Base-by-base conservation (phyloP, 768 basidiomycete genomes). In the Russula virescens region DNA sequence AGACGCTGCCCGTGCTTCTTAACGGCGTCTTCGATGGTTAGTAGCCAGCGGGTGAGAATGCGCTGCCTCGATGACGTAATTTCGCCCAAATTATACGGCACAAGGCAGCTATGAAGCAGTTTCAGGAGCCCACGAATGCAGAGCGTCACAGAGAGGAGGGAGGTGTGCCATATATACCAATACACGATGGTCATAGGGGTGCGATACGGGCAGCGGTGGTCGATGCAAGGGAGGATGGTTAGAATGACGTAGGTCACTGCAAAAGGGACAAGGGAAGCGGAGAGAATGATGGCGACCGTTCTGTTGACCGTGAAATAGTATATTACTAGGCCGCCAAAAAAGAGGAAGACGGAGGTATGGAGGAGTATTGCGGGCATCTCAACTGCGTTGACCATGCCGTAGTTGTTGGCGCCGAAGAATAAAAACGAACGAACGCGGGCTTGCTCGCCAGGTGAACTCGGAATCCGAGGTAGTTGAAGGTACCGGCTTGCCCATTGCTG, bases 281-380 rank as follows among this genome's bases (percentile, higher is more conserved):
- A 45, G n/a, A 55, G 16, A 1, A 61, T 25, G 16, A 60, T 47
- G n/a, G 66, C 66, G 26, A 70, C 51, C 25, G 50, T 46, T 8
- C 19, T 23, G 48, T 68, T 51, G 31, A 68, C 68, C 7, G 76
- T 71, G 60, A 69, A 70, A 45, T 81, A 70, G 68, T 82, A 80
- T 18, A 75, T 72, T 35, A 81, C 70, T 21, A 83, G 72, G 43
- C 79, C 78, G 40, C 76, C 74, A 69, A 84, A 75, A 69, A 83
- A 82, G 2, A 82, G 70, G 23, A 80, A 73, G 7, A 82, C 72
- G 2, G 80, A 78, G 7, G 78, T 69, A 62, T 82, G 81, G 16
- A 83, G 74, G 16, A 82, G 74, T 26, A 76, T 71, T 0, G 79
- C 79, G 25, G 81, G 75, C 23, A 71, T 64, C 34, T 76, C 74